phyloP scores from a whole-genome alignment of 148 eudicot genomes.

The Rhododendron griersonianum region DNA sequence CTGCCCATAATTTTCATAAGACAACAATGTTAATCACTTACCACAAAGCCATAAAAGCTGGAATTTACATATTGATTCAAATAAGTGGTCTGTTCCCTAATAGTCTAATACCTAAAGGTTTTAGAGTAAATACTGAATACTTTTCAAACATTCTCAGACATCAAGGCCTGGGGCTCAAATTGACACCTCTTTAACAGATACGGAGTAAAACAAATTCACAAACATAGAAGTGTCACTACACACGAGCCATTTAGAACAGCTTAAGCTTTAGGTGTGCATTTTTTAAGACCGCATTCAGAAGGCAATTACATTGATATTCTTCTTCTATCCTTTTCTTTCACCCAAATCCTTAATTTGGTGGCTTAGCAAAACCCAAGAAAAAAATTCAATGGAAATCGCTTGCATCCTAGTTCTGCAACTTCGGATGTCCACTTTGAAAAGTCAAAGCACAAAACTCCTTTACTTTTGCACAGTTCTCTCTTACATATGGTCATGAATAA shows the following conservation, averaged over 20 bases:
- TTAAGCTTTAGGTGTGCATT: not conserved
- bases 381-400: too few relatives aligned
- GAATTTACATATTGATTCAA: not conserved
- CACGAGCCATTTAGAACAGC: not conserved
- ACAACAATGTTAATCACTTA: not conserved
- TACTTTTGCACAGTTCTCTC: not conserved
- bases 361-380: not conserved
- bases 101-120: not conserved
- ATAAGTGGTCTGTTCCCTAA: not conserved
- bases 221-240: too few relatives aligned
- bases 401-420: too few relatives aligned
- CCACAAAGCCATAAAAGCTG: not conserved
- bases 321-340: not conserved
- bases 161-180: not conserved
- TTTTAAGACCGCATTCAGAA: not conserved
- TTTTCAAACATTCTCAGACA: not conserved
- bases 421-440: not conserved
- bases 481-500: not conserved
- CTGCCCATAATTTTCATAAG: constrained; percentile 17
- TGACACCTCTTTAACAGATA: not conserved
- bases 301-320: not conserved
- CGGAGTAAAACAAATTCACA: not conserved
- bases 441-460: not conserved
- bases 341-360: not conserved
- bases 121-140: not conserved